phyloP scores from a whole-genome alignment of 306 rosid species.

The Rosa persica region DNA sequence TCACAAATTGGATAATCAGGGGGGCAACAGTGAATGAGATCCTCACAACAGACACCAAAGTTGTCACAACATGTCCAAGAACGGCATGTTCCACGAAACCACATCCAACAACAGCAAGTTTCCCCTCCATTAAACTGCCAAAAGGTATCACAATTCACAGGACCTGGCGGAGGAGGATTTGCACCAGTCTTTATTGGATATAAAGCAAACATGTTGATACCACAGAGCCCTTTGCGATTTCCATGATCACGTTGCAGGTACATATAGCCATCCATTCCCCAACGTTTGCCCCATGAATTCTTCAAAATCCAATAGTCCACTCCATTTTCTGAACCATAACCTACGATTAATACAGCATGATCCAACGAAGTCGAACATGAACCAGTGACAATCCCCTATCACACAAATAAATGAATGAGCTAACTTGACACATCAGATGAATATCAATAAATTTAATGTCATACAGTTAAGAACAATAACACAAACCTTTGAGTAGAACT shows the following conservation, averaged over 20 bases:
- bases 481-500: constrained; percentile 77
- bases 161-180: constrained; percentile 84
- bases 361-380: constrained; percentile 79
- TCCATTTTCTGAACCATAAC: constrained; percentile 80
- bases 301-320: constrained; percentile 87
- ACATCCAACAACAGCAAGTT: constrained; percentile 73
- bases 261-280: constrained; percentile 90
- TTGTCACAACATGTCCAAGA: constrained; percentile 68
- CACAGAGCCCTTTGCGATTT: constrained; percentile 62
- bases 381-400: constrained; percentile 77
- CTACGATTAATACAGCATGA: constrained; percentile 90
- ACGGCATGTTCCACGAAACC: constrained; percentile 61
- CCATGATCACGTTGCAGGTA: constrained; percentile 57
- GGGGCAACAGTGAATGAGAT: constrained; percentile 70
- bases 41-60: constrained; percentile 79
- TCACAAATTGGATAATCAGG: constrained; percentile 73
- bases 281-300: constrained; percentile 79
- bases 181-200: constrained; percentile 73
- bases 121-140: constrained; percentile 46
- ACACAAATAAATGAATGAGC: constrained; percentile 15
- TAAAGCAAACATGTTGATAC: constrained; percentile 80
- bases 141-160: constrained; percentile 61
- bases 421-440: constrained; percentile 2
- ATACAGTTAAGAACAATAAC: constrained; percentile 4
- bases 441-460: constrained; percentile 9